Evolutionary conservation across 768 basidiomycete species (phyloP).

Genomic region (Lentinus brumalis): DNA sequence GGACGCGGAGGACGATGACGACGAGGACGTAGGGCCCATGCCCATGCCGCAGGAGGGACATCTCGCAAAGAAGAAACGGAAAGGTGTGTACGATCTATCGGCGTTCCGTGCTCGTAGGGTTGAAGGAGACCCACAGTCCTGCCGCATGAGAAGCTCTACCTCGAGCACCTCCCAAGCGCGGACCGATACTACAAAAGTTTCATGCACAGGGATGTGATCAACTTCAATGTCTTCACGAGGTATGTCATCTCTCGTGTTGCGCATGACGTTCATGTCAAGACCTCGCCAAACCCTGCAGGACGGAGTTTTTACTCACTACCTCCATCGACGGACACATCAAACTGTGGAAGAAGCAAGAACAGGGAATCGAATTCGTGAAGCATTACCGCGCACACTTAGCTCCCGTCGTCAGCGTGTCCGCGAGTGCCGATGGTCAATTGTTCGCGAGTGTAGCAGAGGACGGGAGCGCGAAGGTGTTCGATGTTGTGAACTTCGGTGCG

Average conservation of each 20-base stretch:
- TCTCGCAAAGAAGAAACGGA: conserved; percentile 64
- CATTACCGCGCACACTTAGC: conserved; percentile 92
- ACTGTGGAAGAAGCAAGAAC: conserved; percentile 98
- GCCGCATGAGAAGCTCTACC: conserved; percentile 89
- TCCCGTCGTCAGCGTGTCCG: conserved; percentile 77
- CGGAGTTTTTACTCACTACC: conserved; percentile 91
- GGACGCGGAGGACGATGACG: conserved; percentile 64
- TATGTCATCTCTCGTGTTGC: conserved; percentile 42
- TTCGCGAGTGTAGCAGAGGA: conserved; percentile 93
- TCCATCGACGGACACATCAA: conserved; percentile 95
- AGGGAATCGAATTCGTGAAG: conserved; percentile 97
- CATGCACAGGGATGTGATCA: conserved; percentile 95
- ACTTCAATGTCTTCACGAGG: conserved; percentile 89
- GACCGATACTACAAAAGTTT: conserved; percentile 97
- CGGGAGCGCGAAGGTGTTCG: conserved; percentile 92
- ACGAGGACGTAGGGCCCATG: conserved; percentile 89
- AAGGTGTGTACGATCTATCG: conserved; percentile 54
- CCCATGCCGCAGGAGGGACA: conserved; percentile 59
- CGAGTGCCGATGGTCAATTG: conserved; percentile 88
- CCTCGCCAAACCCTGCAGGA: conserved; percentile 50
- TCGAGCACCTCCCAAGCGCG: conserved; percentile 88
- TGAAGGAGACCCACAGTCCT: conserved; percentile 57
- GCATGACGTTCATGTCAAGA: neutral
- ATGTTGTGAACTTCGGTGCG: conserved; percentile 96
- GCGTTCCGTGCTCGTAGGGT: no score